Percentiles rank a stretch among this genome's conserved stretches.
Conservation (phyloP, 177 flowering plant species). For the Vitis hybrid region DNA sequence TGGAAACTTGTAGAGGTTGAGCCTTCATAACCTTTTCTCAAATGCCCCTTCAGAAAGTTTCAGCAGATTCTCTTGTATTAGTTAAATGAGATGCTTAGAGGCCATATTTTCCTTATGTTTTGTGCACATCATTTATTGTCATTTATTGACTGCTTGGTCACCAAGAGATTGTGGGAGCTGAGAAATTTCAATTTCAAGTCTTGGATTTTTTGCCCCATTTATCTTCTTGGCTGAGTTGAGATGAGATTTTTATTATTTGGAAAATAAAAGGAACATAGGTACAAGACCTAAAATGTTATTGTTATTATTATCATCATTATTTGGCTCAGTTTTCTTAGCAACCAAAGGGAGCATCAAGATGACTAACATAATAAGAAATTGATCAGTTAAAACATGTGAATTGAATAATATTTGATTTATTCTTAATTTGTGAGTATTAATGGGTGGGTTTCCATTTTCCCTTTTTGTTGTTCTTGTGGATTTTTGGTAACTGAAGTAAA, state of each 20-base stretch:
- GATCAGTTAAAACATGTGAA: neutral
- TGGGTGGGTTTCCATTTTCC: conserved; percentile 14
- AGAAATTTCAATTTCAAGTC: no score
- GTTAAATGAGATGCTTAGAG: no score
- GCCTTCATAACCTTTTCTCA: no score
- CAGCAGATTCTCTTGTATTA: no score
- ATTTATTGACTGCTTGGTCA: no score
- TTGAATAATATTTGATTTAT: neutral
- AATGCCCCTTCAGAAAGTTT: no score
- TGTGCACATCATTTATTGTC: no score
- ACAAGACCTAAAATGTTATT: neutral
- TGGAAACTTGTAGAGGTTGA: no score
- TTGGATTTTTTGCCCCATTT: no score
- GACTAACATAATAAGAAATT: neutral
- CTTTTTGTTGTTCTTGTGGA: conserved; percentile 16
- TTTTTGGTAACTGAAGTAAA: conserved; percentile 42
- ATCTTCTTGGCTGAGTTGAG: no score
- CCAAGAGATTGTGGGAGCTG: no score
- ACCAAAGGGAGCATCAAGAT: neutral
- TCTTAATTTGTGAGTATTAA: conserved; percentile 13
- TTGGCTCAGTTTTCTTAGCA: neutral
- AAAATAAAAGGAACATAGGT: neutral
- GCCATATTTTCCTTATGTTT: no score
- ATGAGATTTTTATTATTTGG: neutral
- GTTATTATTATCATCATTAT: neutral